Percentiles rank a stretch among this genome's conserved stretches.
phyloP scores from a whole-genome alignment of 352 stramenopile genomes.

The Pythium grandisporangium region DNA sequence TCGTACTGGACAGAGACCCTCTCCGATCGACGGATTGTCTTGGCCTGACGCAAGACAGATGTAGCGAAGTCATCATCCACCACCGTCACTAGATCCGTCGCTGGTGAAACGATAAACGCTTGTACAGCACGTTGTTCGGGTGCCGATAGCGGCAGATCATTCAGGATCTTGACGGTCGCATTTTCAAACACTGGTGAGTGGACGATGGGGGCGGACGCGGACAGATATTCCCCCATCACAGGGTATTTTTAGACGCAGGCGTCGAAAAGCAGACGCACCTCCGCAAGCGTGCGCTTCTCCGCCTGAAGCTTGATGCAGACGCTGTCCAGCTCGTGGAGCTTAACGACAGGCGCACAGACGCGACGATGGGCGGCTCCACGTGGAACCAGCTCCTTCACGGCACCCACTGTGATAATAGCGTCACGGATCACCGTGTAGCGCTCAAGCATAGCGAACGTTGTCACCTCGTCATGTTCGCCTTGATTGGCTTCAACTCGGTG shows the following conservation, averaged over 20 bases:
- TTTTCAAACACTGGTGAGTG: constrained; percentile 6
- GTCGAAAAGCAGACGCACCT: constrained; percentile 6
- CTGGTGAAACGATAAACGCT: neutral
- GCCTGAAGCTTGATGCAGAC: constrained; percentile 14
- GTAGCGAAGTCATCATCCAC: constrained; percentile 3
- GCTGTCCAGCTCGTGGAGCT: constrained; percentile 12
- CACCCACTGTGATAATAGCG: neutral
- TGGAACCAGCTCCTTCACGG: constrained; percentile 4
- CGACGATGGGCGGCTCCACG: constrained; percentile 1
- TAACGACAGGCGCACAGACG: constrained; percentile 1
- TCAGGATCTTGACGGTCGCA: constrained; percentile 5
- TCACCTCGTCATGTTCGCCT: constrained; percentile 4
- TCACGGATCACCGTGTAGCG: constrained; percentile 3
- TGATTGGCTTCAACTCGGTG: constrained; percentile 1
- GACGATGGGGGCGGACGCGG: constrained; percentile 1
- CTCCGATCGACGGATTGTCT: constrained; percentile 3
- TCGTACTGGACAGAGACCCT: neutral
- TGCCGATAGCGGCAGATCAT: constrained; percentile 1
- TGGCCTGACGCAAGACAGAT: constrained; percentile 2
- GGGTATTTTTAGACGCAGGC: constrained; percentile 9
- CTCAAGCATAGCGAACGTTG: constrained; percentile 2
- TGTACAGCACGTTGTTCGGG: neutral
- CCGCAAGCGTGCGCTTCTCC: constrained; percentile 1
- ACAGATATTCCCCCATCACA: constrained; percentile 9
- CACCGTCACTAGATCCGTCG: neutral